Base-by-base conservation (phyloP, 2,329 filamentous ascomycete species). In the Ceratocystiopsis minuta region DNA sequence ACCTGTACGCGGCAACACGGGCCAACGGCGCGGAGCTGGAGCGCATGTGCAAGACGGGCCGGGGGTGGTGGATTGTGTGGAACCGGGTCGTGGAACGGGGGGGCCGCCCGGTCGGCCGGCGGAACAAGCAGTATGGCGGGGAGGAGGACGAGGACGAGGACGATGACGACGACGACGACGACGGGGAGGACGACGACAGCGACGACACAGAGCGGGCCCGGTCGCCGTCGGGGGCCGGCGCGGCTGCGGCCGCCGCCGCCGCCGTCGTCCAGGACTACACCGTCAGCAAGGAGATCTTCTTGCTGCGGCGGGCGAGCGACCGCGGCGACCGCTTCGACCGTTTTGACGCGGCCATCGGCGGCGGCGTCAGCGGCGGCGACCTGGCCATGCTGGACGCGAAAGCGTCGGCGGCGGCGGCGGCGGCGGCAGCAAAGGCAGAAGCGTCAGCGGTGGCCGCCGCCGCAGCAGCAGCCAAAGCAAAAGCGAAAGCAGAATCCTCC, bases 61-160 rank as follows among this genome's bases (percentile, higher is more conserved):
- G 75, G 32, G 76, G 75, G 1, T 80, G 75, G 73, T 80, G 77
- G 76, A 64, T 80, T 28, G 73, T 79, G 20, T 80, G 76, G 76
- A 75, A 67, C 38, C 63, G 72, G 18, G 59, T 78, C 17, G 51
- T 68, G 6, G 65, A 65, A 39, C 57, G 57, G 11, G 32, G 10
- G 4, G 32, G 50, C 52, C 12, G 16, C 7, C 32, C 34, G 36
- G 39, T 37, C n/a, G n/a, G 7, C 41, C 15, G 14, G 17, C 15
- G 34, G 28, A 37, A 37, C 39, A 39, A 34, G 34, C 34, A 18
- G 39, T 28, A 14, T 6, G 35, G n/a, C 13, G 14, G 28, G 11
- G 38, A 41, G 15, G 28, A 2, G 17, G 33, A 32, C 4, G 38
- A 37, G 38, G 38, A 36, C 38, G 17, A 38, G 28, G 36, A 35